Conservation (phyloP, 768 basidiomycete species). For the Mycena haematopus region DNA sequence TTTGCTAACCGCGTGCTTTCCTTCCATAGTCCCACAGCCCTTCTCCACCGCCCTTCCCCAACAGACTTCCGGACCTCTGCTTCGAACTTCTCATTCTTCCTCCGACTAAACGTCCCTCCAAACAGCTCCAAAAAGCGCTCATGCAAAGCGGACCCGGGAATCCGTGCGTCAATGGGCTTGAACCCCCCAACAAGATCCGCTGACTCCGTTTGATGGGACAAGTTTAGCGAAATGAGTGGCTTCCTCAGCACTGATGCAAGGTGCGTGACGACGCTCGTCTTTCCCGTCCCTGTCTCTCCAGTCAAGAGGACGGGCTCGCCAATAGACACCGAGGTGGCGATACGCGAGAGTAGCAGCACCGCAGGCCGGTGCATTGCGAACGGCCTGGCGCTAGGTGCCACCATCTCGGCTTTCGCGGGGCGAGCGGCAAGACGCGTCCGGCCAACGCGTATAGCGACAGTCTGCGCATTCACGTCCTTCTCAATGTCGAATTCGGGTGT, state of each 20-base stretch:
- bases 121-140: constrained; percentile 82
- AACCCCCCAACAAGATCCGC: constrained; percentile 94
- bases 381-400: constrained; percentile 52
- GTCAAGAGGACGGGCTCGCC: constrained; percentile 89
- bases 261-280: constrained; percentile 91
- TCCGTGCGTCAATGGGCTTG: constrained; percentile 90
- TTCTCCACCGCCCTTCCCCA: constrained; percentile 83
- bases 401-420: constrained; percentile 43
- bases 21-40: constrained; percentile 83
- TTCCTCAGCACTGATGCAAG: constrained; percentile 79
- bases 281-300: constrained; percentile 99
- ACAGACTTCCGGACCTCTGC: constrained; percentile 83
- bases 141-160: constrained; percentile 76
- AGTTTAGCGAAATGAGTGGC: constrained; percentile 85
- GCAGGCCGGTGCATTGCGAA: constrained; percentile 93
- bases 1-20: constrained; percentile 75
- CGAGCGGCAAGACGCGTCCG: constrained; percentile 63
- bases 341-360: constrained; percentile 76
- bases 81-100: constrained; percentile 88
- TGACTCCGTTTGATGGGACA: constrained; percentile 96
- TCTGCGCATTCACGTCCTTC: constrained; percentile 67
- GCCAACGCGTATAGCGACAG: constrained; percentile 65
- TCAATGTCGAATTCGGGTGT: constrained; percentile 73
- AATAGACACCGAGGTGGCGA: constrained; percentile 73
- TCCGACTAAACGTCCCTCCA: constrained; percentile 84